Base-by-base conservation (phyloP, 441 rosid species). In the Croton setiger region DNA sequence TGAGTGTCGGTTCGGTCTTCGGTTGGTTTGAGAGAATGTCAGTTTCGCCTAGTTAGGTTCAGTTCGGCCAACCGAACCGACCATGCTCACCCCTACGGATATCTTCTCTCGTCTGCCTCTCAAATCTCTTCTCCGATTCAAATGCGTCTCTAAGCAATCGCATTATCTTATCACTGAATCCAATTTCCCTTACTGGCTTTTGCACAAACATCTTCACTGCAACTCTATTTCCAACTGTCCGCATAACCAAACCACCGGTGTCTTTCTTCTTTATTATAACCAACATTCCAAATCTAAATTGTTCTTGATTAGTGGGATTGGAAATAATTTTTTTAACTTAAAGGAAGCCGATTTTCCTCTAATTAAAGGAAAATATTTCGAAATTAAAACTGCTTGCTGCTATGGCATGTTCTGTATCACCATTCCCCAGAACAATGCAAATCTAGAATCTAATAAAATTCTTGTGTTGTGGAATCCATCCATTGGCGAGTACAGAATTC, bases 61-160 rank as follows among this genome's bases (percentile, higher is more conserved):
- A n/a, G n/a, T n/a, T n/a, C n/a, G n/a, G n/a, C n/a, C n/a, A n/a
- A n/a, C n/a, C n/a, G n/a, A n/a, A n/a, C n/a, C n/a, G n/a, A n/a
- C n/a, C n/a, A n/a, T n/a, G n/a, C n/a, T n/a, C n/a, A n/a, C n/a
- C n/a, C n/a, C n/a, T n/a, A 0, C 33, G 11, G 67, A 72, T 10
- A 72, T 75, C 44, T 68, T 75, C 18, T 68, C 63, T 1, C 36
- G 59, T 3, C 52, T 78, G 27, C 81, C 81, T 4, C 49, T 78
- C 11, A 75, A 78, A 62, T 68, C 81, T 52, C 37, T 78, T 2
- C 45, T 60, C 51, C 72, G 81, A 18, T 78, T 78, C 72, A 72
- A 69, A 64, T 64, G 66, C 53, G 72, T 78, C 5, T 78, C 79
- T 3, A 75, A 75, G 18, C 55, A 61, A 17, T 72, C 66, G 72